phyloP scores from a whole-genome alignment of 768 basidiomycete species.

The Mycena chlorophos region DNA sequence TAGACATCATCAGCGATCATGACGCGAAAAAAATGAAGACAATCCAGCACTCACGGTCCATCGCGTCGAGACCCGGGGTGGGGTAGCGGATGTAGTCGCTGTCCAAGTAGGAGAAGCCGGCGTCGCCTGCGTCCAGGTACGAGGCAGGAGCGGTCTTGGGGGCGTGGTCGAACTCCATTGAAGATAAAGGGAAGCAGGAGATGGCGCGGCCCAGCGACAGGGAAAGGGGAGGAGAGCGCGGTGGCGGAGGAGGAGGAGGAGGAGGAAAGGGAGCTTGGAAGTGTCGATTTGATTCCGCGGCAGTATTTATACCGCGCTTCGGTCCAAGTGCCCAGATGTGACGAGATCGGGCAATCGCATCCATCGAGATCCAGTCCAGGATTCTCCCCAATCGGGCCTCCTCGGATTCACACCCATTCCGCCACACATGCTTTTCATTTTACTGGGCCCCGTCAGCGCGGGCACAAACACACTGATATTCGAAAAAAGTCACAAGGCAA shows the following conservation, averaged over 20 bases:
- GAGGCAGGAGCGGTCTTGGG: constrained; percentile 47
- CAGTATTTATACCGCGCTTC: constrained; percentile 17
- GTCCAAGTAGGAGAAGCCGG: constrained; percentile 50
- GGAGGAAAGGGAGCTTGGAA: too few species aligned
- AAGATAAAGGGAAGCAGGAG: constrained; percentile 33
- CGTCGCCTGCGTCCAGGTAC: constrained; percentile 50
- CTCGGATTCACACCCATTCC: constrained; percentile 15
- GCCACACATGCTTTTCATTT: constrained; percentile 21
- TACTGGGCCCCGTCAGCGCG: background rate
- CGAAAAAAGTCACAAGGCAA: constrained; percentile 25
- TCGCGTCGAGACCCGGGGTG: constrained; percentile 55
- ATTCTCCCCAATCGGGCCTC: background rate
- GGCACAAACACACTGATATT: constrained; percentile 10
- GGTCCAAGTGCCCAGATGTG: constrained; percentile 6
- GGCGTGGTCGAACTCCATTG: constrained; percentile 50
- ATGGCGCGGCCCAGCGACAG: constrained; percentile 8
- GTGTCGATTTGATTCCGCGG: constrained; percentile 20
- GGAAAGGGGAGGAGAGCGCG: constrained; percentile 17
- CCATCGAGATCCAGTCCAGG: background rate
- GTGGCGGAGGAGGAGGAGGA: constrained; percentile 27
- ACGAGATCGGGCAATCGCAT: constrained; percentile 1
- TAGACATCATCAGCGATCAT: constrained; percentile 27
- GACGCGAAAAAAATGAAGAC: constrained; percentile 1
- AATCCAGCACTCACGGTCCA: constrained; percentile 54
- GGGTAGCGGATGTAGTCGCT: constrained; percentile 72